Conservation (phyloP, 2,329 filamentous ascomycete genomes). For the Colletotrichum sp. region DNA sequence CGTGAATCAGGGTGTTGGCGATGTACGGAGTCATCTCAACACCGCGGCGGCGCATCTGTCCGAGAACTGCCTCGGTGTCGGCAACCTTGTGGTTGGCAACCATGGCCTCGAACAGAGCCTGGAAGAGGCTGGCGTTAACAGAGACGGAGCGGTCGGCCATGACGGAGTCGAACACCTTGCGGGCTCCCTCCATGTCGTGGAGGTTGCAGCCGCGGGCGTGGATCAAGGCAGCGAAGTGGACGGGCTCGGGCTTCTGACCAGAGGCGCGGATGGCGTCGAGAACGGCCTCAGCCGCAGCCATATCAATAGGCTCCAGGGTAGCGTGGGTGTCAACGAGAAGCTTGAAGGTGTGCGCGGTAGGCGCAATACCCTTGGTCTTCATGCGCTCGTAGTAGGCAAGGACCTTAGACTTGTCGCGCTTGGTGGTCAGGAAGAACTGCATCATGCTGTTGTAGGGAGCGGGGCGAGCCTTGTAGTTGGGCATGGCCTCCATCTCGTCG, state of each 20-base stretch:
- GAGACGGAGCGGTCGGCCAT: slow-evolving; percentile 70
- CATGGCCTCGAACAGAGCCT: slow-evolving; percentile 96
- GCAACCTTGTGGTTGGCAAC: slow-evolving; percentile 89
- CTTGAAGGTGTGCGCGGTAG: slow-evolving; percentile 97
- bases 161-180: slow-evolving; percentile 81
- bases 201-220: slow-evolving; percentile 94
- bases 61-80: slow-evolving; percentile 76
- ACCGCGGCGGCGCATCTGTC: slow-evolving; percentile 73
- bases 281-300: slow-evolving; percentile 84
- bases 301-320: slow-evolving; percentile 88
- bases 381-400: slow-evolving; percentile 95
- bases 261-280: slow-evolving; percentile 77
- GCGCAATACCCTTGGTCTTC: slow-evolving; percentile 83
- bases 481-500: slow-evolving; percentile 98
- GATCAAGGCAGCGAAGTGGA: slow-evolving; percentile 94
- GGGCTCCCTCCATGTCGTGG: slow-evolving; percentile 87
- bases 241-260: slow-evolving; percentile 82
- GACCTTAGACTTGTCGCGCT: slow-evolving; percentile 94
- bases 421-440: slow-evolving; percentile 98
- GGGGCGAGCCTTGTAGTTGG: slow-evolving; percentile 97
- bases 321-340: slow-evolving; percentile 95
- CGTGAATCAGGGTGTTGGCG: slow-evolving; percentile 96
- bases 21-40: slow-evolving; percentile 96
- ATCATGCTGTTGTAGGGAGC: slow-evolving; percentile 99
- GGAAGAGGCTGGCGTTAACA: slow-evolving; percentile 86